Evolutionary conservation across 169 alveolate genomes (phyloP), one percentile per base, ranked within the genome.

Genomic region (Babesia sp.): DNA sequence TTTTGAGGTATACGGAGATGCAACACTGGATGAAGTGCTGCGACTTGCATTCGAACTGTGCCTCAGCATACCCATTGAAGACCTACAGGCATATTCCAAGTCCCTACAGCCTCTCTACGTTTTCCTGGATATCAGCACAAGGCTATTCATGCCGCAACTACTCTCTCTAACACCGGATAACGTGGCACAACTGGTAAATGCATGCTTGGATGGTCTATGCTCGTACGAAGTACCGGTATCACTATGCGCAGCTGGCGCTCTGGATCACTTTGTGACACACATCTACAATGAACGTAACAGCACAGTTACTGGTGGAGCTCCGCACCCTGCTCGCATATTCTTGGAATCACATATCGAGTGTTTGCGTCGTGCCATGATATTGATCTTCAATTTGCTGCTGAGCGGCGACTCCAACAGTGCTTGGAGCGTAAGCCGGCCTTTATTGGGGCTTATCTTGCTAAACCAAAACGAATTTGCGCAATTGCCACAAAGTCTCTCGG

Each of bases 1-100:
- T 34, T 95, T 95, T 33, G 97, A 95, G 82, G 87, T 95, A 24
- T 95, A 95, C 81, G 94, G 94, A 34, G 98, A 95, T 78, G 93
- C 89, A 53, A 89, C 96, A 53, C 86, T 95, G 71, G 93, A 92
- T 63, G 91, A 92, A 66, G 93, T 96, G 12, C 90, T 95, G 42
- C 84, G 86, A 36, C 90, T 95, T 61, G 96, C 97, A 14, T 86
- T 93, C 83, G 84, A 88, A 74, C 85, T 95, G 91, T 92, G 97
- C 71, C 79, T 92, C 61, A 90, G 93, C 11, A 92, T 94, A 28
- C 96, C 98, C n/a, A 85, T 88, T 18, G 90, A 91, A 28, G 96
- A 92, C 66, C 83, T 92, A 46, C 91, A 89, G 78, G 84, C 93
- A 18, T 92, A 91, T 67, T 82, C 87, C 34, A 92, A 92, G 86